Conservation (phyloP, 192 early-diverging fungal species). For the Coemansia sp. region DNA sequence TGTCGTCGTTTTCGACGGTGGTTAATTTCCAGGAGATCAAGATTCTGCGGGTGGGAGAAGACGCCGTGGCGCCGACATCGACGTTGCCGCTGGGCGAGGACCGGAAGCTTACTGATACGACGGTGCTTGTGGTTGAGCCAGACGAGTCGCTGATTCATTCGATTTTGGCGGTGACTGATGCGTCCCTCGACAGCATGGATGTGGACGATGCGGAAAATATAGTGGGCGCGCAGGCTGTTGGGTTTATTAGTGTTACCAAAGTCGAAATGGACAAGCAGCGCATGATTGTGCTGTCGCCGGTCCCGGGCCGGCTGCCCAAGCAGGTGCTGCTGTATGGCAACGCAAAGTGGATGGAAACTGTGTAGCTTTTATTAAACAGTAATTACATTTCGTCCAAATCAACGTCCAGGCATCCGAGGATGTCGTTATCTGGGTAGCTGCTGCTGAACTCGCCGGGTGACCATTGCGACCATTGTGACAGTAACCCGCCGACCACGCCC, state of each 20-base stretch:
- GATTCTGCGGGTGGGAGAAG: constrained; percentile 71
- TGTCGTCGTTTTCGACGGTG: constrained; percentile 81
- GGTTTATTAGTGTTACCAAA: constrained; percentile 50
- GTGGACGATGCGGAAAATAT: constrained; percentile 61
- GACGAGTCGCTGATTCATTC: constrained; percentile 82
- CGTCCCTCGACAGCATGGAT: constrained; percentile 47
- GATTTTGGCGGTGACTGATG: constrained; percentile 78
- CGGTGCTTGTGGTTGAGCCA: constrained; percentile 75
- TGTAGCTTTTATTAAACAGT: constrained; percentile 11
- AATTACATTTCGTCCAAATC: constrained; percentile 45
- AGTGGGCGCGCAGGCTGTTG: constrained; percentile 76
- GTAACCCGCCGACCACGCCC: constrained; percentile 33
- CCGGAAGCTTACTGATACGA: constrained; percentile 73
- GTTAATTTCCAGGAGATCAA: constrained; percentile 75
- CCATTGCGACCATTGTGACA: constrained; percentile 44
- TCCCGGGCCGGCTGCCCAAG: constrained; percentile 83
- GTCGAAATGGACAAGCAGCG: constrained; percentile 80
- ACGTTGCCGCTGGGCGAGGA: constrained; percentile 89
- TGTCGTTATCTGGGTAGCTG: constrained; percentile 13
- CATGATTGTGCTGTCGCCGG: constrained; percentile 82
- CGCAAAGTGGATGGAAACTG: constrained; percentile 90
- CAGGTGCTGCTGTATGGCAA: constrained; percentile 79
- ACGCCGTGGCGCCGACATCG: constrained; percentile 78
- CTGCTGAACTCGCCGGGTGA: constrained; percentile 6
- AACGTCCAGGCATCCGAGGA: constrained; percentile 48